Conservation (phyloP, 1,284 basidiomycete genomes). For the Baeospora myosura region DNA sequence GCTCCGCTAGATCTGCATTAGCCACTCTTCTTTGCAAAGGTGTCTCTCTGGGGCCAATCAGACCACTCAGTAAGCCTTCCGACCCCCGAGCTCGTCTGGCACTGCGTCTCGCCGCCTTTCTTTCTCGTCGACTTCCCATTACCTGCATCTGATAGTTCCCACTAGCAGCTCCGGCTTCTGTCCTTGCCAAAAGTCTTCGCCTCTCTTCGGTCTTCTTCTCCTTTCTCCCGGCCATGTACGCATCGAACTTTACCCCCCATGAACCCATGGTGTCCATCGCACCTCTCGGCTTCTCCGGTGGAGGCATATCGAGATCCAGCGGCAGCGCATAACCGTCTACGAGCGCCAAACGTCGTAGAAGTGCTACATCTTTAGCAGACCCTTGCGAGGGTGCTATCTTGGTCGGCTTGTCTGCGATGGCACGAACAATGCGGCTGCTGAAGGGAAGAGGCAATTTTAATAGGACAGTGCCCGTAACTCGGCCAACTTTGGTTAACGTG, state of each 20-base stretch:
- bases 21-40: background rate
- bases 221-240: conserved; percentile 6
- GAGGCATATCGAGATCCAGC: conserved; percentile 15
- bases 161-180: background rate
- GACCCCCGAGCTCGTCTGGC: background rate
- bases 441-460: conserved; percentile 13
- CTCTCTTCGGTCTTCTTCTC: conserved; percentile 7
- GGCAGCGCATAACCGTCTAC: conserved; percentile 14
- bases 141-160: background rate
- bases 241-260: conserved; percentile 17
- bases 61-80: background rate
- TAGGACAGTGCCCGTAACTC: conserved; percentile 13
- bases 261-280: conserved; percentile 17
- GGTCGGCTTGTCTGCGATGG: conserved; percentile 14
- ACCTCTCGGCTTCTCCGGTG: conserved; percentile 15
- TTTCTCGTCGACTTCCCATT: background rate
- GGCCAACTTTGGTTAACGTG: conserved; percentile 13
- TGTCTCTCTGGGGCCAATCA: background rate
- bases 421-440: conserved; percentile 12
- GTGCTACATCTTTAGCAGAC: background rate
- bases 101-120: background rate
- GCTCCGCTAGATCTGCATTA: background rate
- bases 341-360: conserved; percentile 15
- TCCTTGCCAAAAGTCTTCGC: background rate
- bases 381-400: conserved; percentile 2